A percentile compares a stretch with the other conserved stretches of the same genome.
phyloP scores from a whole-genome alignment of 257 asterid genomes.

The Salvia miltiorrhiza region DNA sequence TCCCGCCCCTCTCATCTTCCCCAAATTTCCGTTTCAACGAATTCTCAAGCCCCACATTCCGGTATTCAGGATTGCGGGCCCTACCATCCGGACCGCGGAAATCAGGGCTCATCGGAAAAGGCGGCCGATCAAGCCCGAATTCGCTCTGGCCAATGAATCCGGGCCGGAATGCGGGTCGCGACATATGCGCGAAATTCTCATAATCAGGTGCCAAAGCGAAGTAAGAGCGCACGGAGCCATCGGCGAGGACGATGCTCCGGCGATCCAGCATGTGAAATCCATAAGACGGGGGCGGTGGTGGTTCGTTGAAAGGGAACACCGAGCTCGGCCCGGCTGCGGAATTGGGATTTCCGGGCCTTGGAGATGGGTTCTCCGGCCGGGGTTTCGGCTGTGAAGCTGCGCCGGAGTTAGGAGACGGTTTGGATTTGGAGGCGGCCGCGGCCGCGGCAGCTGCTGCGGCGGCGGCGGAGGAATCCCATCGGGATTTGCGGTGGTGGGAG shows the following conservation, averaged over 20 bases:
- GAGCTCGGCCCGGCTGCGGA: slow-evolving; percentile 29
- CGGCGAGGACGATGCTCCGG: slow-evolving; percentile 63
- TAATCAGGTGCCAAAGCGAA: slow-evolving; percentile 81
- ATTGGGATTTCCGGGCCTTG: slow-evolving; percentile 34
- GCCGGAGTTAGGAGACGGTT: too few species aligned
- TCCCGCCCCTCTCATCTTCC: slow-evolving; percentile 65
- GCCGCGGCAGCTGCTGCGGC: too few species aligned
- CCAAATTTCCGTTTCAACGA: slow-evolving; percentile 69
- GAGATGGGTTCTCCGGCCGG: slow-evolving; percentile 34
- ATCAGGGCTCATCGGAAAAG: slow-evolving; percentile 53
- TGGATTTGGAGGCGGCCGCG: too few species aligned
- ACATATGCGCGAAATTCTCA: slow-evolving; percentile 48
- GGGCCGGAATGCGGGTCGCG: slow-evolving; percentile 37
- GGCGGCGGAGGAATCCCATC: slow-evolving; percentile 46
- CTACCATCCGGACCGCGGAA: slow-evolving; percentile 38
- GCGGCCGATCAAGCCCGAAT: slow-evolving; percentile 49
- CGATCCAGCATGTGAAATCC: slow-evolving; percentile 96
- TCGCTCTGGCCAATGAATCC: slow-evolving; percentile 38
- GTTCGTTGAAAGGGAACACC: slow-evolving; percentile 56
- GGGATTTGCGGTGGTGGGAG: slow-evolving; percentile 48
- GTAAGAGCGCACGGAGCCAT: slow-evolving; percentile 85
- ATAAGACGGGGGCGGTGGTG: slow-evolving; percentile 84
- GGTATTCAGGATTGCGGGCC: slow-evolving; percentile 40
- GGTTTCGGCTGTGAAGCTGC: too few species aligned
- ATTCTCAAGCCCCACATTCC: slow-evolving; percentile 48